Conservation (phyloP, 2,329 filamentous ascomycete genomes). For the Diaporthe caulivora region DNA sequence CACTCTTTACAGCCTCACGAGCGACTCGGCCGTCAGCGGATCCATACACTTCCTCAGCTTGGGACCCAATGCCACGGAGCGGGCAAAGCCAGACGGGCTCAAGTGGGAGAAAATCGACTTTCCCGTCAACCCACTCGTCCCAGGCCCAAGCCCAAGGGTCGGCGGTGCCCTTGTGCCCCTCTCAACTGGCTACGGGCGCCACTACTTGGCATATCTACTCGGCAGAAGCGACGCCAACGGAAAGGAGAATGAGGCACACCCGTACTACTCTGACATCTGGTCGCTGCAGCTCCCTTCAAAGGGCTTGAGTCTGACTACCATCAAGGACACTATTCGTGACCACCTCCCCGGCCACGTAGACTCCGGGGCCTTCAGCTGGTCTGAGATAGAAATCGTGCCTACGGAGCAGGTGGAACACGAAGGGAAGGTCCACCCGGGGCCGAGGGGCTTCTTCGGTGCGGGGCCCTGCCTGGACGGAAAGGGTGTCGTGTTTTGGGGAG, state of each 20-base stretch:
- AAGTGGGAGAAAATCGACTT: slow-evolving; percentile 54
- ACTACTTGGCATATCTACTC: slow-evolving; percentile 64
- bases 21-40: slow-evolving; percentile 49
- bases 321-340: slow-evolving; percentile 62
- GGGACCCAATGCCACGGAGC: slow-evolving; percentile 46
- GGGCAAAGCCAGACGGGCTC: slow-evolving; percentile 46
- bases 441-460: slow-evolving; percentile 55
- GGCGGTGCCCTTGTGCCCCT: slow-evolving; percentile 59
- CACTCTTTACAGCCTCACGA: slow-evolving; percentile 60
- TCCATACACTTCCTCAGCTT: slow-evolving; percentile 53
- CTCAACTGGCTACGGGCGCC: slow-evolving; percentile 63
- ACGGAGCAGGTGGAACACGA: slow-evolving; percentile 56
- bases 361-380: slow-evolving; percentile 63
- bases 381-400: slow-evolving; percentile 61
- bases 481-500: slow-evolving; percentile 66
- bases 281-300: slow-evolving; percentile 63
- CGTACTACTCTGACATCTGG: slow-evolving; percentile 60
- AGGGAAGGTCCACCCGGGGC: slow-evolving; percentile 56
- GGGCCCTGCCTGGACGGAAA: slow-evolving; percentile 58
- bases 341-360: slow-evolving; percentile 54
- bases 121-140: slow-evolving; percentile 52
- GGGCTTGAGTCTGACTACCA: slow-evolving; percentile 57
- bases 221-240: slow-evolving; percentile 48
- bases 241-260: slow-evolving; percentile 39
- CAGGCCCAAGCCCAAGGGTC: slow-evolving; percentile 56